Percentiles rank a stretch among this genome's conserved stretches.
phyloP scores from a whole-genome alignment of 2,329 filamentous ascomycete genomes.

The Sarocladium kiliense region DNA sequence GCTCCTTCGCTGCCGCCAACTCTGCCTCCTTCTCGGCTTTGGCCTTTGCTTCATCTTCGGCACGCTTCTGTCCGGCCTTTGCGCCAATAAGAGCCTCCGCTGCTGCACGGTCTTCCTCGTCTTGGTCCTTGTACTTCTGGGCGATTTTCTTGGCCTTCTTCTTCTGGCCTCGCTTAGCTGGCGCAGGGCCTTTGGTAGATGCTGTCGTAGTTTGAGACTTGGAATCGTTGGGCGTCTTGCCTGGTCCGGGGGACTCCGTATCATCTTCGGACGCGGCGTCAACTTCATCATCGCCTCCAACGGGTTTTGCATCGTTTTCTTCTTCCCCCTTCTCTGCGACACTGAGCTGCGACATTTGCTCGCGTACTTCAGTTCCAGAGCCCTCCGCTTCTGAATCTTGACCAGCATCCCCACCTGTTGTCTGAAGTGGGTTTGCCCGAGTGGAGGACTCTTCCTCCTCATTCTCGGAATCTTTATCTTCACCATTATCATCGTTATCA shows the following conservation, averaged over 20 bases:
- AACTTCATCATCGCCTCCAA: constrained; percentile 30
- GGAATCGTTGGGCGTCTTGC: constrained; percentile 19
- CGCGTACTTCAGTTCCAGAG: constrained; percentile 20
- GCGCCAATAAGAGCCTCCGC: constrained; percentile 86
- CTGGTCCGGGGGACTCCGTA: constrained; percentile 1
- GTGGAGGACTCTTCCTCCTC: constrained; percentile 21
- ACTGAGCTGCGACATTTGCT: constrained; percentile 19
- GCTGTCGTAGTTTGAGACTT: constrained; percentile 16
- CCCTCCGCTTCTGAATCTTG: constrained; percentile 17
- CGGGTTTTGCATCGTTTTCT: constrained; percentile 18
- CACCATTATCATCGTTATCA: constrained; percentile 19
- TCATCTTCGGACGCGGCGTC: constrained; percentile 13
- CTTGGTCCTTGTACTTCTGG: constrained; percentile 86
- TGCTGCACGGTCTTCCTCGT: constrained; percentile 83
- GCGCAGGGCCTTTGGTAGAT: constrained; percentile 32
- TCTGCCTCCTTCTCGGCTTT: constrained; percentile 66
- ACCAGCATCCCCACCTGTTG: constrained; percentile 16
- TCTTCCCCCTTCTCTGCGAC: constrained; percentile 11
- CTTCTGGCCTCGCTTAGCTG: constrained; percentile 66
- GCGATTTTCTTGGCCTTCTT: constrained; percentile 84
- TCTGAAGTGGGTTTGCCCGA: constrained; percentile 34
- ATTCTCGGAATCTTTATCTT: constrained; percentile 24
- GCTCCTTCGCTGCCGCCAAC: constrained; percentile 63
- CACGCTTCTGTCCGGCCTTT: constrained; percentile 58
- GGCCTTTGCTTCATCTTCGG: constrained; percentile 61